phyloP scores from a whole-genome alignment of 257 asterid species.

The Nicotiana noctiflora region DNA sequence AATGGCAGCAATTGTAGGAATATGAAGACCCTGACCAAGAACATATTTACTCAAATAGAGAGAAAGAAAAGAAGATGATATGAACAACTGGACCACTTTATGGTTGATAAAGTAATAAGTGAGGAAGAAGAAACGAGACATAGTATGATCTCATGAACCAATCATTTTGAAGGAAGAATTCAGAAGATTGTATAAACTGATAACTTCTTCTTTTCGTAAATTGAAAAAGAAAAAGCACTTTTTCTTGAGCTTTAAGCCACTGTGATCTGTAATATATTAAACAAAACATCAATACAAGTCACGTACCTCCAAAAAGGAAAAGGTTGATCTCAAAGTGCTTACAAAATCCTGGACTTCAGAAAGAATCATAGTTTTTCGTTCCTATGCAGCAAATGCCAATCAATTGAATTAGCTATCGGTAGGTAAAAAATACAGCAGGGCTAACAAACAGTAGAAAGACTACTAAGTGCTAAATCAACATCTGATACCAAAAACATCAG shows the following conservation, averaged over 20 bases:
- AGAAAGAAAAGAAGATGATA: neutral
- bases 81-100: neutral
- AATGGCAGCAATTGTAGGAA: constrained; percentile 87
- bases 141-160: neutral
- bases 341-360: constrained; percentile 61
- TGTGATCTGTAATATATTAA: neutral
- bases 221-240: neutral
- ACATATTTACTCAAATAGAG: constrained; percentile 6
- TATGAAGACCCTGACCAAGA: constrained; percentile 48
- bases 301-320: constrained; percentile 74
- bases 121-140: neutral
- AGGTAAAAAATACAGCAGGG: neutral
- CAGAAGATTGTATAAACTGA: neutral
- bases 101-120: neutral
- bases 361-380: constrained; percentile 68
- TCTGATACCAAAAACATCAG: neutral
- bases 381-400: constrained; percentile 29
- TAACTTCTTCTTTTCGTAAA: neutral
- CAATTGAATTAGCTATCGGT: neutral
- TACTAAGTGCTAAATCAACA: neutral
- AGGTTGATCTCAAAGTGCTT: constrained; percentile 59
- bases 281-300: neutral
- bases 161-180: neutral
- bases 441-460: neutral
- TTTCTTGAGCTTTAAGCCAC: neutral